These are phyloP conservation scores for Blastomyces percursus DNA, from an alignment of 2,329 filamentous ascomycete species.

Conservation along the genomic window DNA sequence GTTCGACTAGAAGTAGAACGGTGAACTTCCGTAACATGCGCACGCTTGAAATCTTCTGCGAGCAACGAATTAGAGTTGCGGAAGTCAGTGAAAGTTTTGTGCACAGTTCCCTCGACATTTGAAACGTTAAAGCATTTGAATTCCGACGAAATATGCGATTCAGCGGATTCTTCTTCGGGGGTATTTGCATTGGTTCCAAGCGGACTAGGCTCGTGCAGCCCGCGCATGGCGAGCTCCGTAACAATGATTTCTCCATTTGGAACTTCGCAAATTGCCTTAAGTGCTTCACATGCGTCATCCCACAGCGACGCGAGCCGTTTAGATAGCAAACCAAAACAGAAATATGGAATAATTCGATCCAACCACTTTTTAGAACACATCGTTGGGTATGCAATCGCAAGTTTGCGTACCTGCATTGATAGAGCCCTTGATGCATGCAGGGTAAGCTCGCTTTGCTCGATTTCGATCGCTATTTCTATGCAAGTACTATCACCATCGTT, in stretches of 20 bases:
- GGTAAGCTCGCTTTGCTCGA: slow-evolving; percentile 68
- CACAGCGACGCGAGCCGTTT: slow-evolving; percentile 75
- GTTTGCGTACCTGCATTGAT: slow-evolving; percentile 74
- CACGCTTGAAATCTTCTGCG: slow-evolving; percentile 51
- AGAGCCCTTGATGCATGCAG: slow-evolving; percentile 66
- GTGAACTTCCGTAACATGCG: slow-evolving; percentile 37
- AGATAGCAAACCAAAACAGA: slow-evolving; percentile 80
- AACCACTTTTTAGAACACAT: slow-evolving; percentile 54
- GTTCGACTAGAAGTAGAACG: slow-evolving; percentile 48
- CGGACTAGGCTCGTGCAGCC: slow-evolving; percentile 44
- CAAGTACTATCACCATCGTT: slow-evolving; percentile 37
- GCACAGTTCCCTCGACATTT: slow-evolving; percentile 45
- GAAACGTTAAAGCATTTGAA: slow-evolving; percentile 76
- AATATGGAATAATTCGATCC: slow-evolving; percentile 61
- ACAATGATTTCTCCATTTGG: slow-evolving; percentile 63
- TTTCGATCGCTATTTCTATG: slow-evolving; percentile 55
- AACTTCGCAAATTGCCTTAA: slow-evolving; percentile 62
- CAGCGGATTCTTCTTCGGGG: slow-evolving; percentile 18
- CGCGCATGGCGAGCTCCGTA: slow-evolving; percentile 61
- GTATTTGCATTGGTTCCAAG: neutral
- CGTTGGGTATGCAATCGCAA: slow-evolving; percentile 54
- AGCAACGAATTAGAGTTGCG: slow-evolving; percentile 49
- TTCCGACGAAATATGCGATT: slow-evolving; percentile 32
- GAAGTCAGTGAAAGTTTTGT: slow-evolving; percentile 43
- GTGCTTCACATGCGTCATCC: slow-evolving; percentile 66